These are phyloP conservation scores for Clarireedia homoeocarpa DNA, from an alignment of 2,329 filamentous ascomycete genomes.

Conservation along the genomic window DNA sequence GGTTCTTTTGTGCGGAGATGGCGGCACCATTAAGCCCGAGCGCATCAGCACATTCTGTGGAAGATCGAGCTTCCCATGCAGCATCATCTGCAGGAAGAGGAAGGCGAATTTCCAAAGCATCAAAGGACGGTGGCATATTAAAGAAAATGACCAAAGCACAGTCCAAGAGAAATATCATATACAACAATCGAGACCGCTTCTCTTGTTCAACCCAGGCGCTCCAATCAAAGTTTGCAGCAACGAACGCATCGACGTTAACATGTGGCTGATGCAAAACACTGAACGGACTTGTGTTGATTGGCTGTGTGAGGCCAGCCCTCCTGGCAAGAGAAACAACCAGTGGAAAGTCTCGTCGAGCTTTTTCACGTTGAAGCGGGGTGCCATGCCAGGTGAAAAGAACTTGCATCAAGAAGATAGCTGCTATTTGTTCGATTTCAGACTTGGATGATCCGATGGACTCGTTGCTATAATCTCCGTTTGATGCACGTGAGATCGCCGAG, in stretches of 20 bases:
- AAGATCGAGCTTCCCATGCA: constrained; percentile 59
- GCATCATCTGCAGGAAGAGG: constrained; percentile 68
- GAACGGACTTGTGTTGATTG: constrained; percentile 42
- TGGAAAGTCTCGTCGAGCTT: constrained; percentile 51
- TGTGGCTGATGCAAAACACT: constrained; percentile 54
- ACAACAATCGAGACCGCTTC: constrained; percentile 56
- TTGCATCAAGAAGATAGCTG: constrained; percentile 56
- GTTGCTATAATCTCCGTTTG: constrained; percentile 33
- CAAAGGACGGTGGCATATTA: constrained; percentile 56
- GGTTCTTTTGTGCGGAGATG: constrained; percentile 47
- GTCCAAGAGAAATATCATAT: constrained; percentile 57
- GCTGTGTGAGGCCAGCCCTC: constrained; percentile 46
- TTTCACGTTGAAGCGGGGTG: constrained; percentile 54
- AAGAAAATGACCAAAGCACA: constrained; percentile 62
- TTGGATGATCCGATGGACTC: constrained; percentile 31
- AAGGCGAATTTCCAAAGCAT: constrained; percentile 54
- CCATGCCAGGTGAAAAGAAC: constrained; percentile 63
- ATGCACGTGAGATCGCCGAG: constrained; percentile 35
- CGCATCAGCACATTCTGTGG: constrained; percentile 53
- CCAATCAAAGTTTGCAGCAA: constrained; percentile 55
- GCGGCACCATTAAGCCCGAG: constrained; percentile 54
- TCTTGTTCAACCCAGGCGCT: constrained; percentile 62
- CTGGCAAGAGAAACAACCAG: constrained; percentile 49
- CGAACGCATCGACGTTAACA: constrained; percentile 38
- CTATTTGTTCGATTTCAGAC: constrained; percentile 56